Evolutionary conservation across 257 asterid species (phyloP).

Genomic region (Haberlea rhodopensis): DNA sequence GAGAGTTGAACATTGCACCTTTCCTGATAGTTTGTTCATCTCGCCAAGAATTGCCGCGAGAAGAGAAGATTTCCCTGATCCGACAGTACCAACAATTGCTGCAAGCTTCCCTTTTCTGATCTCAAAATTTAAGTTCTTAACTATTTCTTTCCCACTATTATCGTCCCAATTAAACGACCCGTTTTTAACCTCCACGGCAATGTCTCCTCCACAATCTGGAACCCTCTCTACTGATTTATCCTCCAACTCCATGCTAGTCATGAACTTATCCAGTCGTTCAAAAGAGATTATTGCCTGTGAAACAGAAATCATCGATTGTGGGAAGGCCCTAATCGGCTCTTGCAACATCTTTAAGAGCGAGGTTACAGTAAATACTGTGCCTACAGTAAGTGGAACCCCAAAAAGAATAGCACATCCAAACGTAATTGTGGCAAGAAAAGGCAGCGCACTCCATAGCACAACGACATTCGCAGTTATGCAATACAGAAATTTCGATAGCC

Average conservation of each 20-base stretch:
- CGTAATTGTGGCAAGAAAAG: slow-evolving; percentile 42
- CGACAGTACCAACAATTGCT: slow-evolving; percentile 80
- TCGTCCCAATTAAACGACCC: slow-evolving; percentile 71
- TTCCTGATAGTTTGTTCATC: slow-evolving; percentile 56
- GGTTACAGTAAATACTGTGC: slow-evolving; percentile 58
- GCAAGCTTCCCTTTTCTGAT: slow-evolving; percentile 71
- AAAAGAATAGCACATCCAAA: slow-evolving; percentile 43
- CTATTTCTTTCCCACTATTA: slow-evolving; percentile 33
- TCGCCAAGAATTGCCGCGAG: slow-evolving; percentile 73
- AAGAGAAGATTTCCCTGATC: slow-evolving; percentile 76
- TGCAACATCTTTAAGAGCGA: slow-evolving; percentile 61
- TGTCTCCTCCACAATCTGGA: slow-evolving; percentile 35
- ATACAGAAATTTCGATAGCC: slow-evolving; percentile 59
- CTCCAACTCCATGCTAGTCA: slow-evolving; percentile 51
- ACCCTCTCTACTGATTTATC: slow-evolving; percentile 41
- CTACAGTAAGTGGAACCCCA: slow-evolving; percentile 40
- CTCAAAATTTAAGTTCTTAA: slow-evolving; percentile 42
- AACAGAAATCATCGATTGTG: slow-evolving; percentile 52
- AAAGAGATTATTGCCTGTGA: slow-evolving; percentile 61
- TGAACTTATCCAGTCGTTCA: slow-evolving; percentile 54
- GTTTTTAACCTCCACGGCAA: slow-evolving; percentile 47
- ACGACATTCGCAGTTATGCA: slow-evolving; percentile 33
- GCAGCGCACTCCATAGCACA: slow-evolving; percentile 50
- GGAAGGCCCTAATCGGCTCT: slow-evolving; percentile 62
- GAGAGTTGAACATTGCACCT: slow-evolving; percentile 37